phyloP scores from a whole-genome alignment of 2,329 filamentous ascomycete genomes.

The Colletotrichum horii region DNA sequence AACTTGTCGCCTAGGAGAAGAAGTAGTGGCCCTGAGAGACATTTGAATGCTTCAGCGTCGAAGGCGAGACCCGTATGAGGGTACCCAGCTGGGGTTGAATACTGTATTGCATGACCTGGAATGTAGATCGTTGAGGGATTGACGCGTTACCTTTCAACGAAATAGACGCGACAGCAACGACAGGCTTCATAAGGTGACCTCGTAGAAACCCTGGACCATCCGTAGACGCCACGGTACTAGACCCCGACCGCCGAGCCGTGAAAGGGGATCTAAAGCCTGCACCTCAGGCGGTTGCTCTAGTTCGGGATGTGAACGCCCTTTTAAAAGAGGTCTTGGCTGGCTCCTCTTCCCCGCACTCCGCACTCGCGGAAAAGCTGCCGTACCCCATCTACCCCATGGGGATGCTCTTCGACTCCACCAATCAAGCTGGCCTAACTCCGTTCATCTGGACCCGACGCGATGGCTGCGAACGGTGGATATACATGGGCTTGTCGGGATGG shows the following conservation, averaged over 20 bases:
- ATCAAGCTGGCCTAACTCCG: conserved; percentile 6
- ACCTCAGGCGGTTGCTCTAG: neutral
- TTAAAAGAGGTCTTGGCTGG: neutral
- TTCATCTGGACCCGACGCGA: neutral
- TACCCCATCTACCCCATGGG: conserved; percentile 17
- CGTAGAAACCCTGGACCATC: neutral
- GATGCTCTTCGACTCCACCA: conserved; percentile 2
- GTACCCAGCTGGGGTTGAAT: neutral
- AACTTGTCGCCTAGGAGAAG: neutral
- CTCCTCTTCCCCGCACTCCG: conserved; percentile 16
- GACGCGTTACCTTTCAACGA: neutral
- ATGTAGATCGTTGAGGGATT: neutral
- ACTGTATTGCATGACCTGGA: neutral
- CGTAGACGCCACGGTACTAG: neutral
- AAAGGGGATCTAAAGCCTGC: neutral
- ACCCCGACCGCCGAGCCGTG: neutral
- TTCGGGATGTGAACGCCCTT: neutral
- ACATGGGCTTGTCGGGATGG: neutral
- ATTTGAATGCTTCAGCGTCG: fast-evolving
- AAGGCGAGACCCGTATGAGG: neutral
- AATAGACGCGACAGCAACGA: neutral
- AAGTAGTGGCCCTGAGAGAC: too few relatives aligned
- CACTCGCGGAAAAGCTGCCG: conserved; percentile 14
- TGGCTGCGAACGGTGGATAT: neutral
- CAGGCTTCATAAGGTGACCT: neutral